Conservation (phyloP, 148 eudicot genomes). For the Cornus controversa region DNA sequence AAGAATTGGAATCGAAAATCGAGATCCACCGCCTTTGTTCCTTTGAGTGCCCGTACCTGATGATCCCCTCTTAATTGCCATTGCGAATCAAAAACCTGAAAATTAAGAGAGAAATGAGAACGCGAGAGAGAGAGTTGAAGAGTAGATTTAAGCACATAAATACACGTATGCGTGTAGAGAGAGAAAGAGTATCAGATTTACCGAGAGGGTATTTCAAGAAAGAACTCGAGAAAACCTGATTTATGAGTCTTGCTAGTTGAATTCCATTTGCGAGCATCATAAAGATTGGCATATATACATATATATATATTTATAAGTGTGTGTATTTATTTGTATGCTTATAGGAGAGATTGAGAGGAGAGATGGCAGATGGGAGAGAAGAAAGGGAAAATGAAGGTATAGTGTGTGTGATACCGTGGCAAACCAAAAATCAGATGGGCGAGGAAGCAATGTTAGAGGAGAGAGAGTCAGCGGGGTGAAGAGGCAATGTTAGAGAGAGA, state of each 20-base stretch:
- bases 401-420: no score
- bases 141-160: neutral
- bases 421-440: no score
- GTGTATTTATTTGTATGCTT: no score
- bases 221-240: neutral
- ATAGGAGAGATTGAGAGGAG: no score
- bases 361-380: no score
- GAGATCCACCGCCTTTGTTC: slow-evolving; percentile 44
- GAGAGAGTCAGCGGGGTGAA: neutral
- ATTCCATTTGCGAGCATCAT: neutral
- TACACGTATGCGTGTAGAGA: neutral
- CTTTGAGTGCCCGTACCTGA: neutral
- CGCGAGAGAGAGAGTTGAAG: neutral
- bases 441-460: no score
- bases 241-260: neutral
- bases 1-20: slow-evolving; percentile 34
- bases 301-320: no score
- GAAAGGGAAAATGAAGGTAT: no score
- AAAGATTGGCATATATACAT: neutral
- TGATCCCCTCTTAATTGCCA: neutral
- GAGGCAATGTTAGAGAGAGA: neutral
- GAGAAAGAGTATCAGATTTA: neutral
- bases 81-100: neutral
- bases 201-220: neutral
- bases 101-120: neutral